Percentiles rank a stretch among this genome's conserved stretches.
Conservation (phyloP, 2,329 filamentous ascomycete genomes). For the Cladosporium sp. region DNA sequence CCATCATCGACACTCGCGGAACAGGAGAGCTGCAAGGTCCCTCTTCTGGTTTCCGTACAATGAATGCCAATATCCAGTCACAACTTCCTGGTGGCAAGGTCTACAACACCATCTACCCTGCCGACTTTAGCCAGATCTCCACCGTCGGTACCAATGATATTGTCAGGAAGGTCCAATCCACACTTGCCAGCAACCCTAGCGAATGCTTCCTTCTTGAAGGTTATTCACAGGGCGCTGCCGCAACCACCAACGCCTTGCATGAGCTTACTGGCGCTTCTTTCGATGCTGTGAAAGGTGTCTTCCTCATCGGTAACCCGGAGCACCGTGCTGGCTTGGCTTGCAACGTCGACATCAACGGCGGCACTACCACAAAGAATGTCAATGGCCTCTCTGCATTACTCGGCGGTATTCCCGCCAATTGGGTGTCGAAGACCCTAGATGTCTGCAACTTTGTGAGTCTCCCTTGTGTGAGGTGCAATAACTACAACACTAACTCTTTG, state of each 20-base stretch:
- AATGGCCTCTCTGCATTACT: slow-evolving; percentile 21
- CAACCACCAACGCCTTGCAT: slow-evolving; percentile 32
- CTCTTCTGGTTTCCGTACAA: slow-evolving; percentile 27
- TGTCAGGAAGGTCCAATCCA: slow-evolving; percentile 29
- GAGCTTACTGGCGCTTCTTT: slow-evolving; percentile 30
- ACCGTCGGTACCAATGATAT: slow-evolving; percentile 30
- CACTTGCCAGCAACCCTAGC: slow-evolving; percentile 23
- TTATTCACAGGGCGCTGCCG: slow-evolving; percentile 36
- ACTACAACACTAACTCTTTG: background rate
- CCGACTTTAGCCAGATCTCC: slow-evolving; percentile 26
- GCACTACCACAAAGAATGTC: slow-evolving; percentile 31
- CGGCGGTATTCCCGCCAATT: slow-evolving; percentile 26
- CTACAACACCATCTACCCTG: slow-evolving; percentile 35
- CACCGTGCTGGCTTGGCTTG: slow-evolving; percentile 32
- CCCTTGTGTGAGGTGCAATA: background rate
- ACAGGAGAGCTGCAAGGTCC: slow-evolving; percentile 23
- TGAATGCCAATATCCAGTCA: slow-evolving; percentile 29
- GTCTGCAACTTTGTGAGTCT: slow-evolving; percentile 33
- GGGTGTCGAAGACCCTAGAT: slow-evolving; percentile 35
- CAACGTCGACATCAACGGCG: slow-evolving; percentile 35
- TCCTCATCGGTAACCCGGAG: slow-evolving; percentile 33
- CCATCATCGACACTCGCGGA: slow-evolving; percentile 25
- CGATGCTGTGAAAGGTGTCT: slow-evolving; percentile 35
- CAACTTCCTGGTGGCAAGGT: slow-evolving; percentile 30
- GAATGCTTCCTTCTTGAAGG: slow-evolving; percentile 37